Evolutionary conservation across 2,329 filamentous ascomycete genomes (phyloP), one percentile per base, ranked within the genome.

Genomic region (Trichoderma pleuroti): DNA sequence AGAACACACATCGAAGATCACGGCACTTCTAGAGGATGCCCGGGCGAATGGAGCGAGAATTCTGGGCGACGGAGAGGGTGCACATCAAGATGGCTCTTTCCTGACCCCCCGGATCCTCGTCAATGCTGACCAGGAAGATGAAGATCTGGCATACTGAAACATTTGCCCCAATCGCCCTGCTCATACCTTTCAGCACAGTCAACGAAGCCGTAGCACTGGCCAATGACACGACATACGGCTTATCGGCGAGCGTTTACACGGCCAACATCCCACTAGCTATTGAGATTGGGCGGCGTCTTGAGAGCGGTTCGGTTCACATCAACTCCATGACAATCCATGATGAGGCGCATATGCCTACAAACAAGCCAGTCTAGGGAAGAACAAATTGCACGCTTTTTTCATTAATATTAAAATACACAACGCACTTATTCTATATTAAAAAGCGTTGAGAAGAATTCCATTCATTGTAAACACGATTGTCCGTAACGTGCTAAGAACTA

Each of bases 261-360:
- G 3, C 16, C 36, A 42, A 42, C 36, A 42, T 42, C 36, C 36
- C 36, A 42, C 36, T 42, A 18, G 36, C 36, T 9, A 42, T 42
- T 42, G 36, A 42, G 36, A 42, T 42, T 9, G 36, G 36, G 16
- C 36, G 36, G 36, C 36, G 36, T 97, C 87, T 92, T 70, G 89
- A 95, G 78, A 86, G 86, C 32, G 93, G 89, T 7, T 87, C 87
- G 5, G 87, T 90, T 32, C 90, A 91, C 74, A 90, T 92, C 76
- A 92, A 92, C 78, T 82, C 82, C 36, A 87, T 90, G 83, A 90
- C 85, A 2, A 80, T 92, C 8, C 89, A 92, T 74, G 90, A 92
- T 74, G 90, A 92, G 79, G 78, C 85, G 14, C 81, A 81, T 0
- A 78, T 92, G 71, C 90, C 90, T 18, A 42, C 36, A 42, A 18